A percentile compares a stretch with the other conserved stretches of the same genome.
phyloP scores from a whole-genome alignment of 177 flowering plant genomes.

The Vitis hybrid region DNA sequence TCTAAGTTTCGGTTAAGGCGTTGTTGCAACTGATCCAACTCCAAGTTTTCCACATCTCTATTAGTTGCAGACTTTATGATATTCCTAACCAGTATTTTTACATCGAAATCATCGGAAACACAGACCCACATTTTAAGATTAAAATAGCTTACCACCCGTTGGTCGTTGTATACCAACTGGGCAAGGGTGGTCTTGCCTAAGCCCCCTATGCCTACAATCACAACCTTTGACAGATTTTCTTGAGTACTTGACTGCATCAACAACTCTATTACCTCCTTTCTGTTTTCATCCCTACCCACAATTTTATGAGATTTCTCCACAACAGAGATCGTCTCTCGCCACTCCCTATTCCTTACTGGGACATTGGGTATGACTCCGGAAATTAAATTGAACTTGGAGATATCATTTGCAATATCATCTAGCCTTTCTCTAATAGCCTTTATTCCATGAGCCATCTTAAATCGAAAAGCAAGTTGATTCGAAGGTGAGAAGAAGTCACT shows the following conservation, averaged over 20 bases:
- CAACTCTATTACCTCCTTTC: too few species aligned
- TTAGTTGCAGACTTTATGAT: too few species aligned
- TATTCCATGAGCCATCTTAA: neutral
- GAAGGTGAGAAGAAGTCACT: slow-evolving; percentile 2
- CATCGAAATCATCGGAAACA: neutral
- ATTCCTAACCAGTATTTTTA: too few species aligned
- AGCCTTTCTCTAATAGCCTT: neutral
- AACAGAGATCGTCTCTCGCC: neutral
- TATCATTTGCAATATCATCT: neutral
- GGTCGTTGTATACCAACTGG: neutral
- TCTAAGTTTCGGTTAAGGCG: neutral
- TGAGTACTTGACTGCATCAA: neutral
- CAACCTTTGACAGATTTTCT: neutral
- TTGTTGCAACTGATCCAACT: neutral
- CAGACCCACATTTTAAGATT: neutral
- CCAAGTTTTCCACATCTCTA: neutral
- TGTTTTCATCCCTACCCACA: too few species aligned
- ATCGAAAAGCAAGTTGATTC: neutral
- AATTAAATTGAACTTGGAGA: neutral
- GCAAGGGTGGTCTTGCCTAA: neutral
- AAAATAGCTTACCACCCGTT: neutral
- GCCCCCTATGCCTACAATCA: neutral
- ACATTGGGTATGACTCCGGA: neutral
- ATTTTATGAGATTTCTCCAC: too few species aligned
- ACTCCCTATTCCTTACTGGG: neutral